These are phyloP conservation scores for Tremella mesenterica DNA, from an alignment of 768 basidiomycete species.

Conservation along the genomic window DNA sequence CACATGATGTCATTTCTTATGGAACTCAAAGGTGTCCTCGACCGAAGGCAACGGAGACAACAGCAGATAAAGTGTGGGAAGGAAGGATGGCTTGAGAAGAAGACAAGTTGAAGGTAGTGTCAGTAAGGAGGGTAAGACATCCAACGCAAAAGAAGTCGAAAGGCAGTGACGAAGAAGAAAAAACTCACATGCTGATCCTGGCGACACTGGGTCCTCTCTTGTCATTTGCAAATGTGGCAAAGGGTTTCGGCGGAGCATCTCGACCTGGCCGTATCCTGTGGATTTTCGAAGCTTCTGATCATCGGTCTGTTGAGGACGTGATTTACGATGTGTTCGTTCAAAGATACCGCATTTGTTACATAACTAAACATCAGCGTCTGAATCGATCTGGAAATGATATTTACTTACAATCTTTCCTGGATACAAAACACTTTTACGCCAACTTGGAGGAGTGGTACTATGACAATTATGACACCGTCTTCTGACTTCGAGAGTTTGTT, in stretches of 20 bases:
- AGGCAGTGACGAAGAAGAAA: neutral
- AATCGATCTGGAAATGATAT: neutral
- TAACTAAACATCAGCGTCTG: neutral
- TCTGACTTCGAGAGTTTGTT: neutral
- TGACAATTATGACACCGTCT: neutral
- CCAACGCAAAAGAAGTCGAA: too few relatives aligned
- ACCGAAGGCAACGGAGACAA: too few relatives aligned
- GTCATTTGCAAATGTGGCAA: neutral
- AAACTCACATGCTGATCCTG: neutral
- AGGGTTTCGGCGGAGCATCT: neutral
- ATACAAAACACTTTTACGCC: constrained; percentile 2
- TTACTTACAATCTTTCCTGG: constrained; percentile 3
- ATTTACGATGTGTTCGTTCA: neutral
- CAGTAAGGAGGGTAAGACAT: too few relatives aligned
- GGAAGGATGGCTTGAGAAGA: too few relatives aligned
- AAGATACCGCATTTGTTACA: constrained; percentile 3
- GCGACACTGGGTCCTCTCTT: neutral
- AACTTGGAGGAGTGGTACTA: neutral
- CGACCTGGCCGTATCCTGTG: neutral
- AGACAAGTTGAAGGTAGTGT: too few relatives aligned
- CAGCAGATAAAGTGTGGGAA: too few relatives aligned
- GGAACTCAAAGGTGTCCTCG: too few relatives aligned
- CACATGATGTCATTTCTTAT: too few relatives aligned
- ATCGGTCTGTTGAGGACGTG: constrained; percentile 3
- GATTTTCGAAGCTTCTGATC: constrained; percentile 5